Evolutionary conservation across 371 early-diverging fungal genomes (phyloP), one percentile per base, ranked within the genome.

Genomic region (Mortierella sp.): DNA sequence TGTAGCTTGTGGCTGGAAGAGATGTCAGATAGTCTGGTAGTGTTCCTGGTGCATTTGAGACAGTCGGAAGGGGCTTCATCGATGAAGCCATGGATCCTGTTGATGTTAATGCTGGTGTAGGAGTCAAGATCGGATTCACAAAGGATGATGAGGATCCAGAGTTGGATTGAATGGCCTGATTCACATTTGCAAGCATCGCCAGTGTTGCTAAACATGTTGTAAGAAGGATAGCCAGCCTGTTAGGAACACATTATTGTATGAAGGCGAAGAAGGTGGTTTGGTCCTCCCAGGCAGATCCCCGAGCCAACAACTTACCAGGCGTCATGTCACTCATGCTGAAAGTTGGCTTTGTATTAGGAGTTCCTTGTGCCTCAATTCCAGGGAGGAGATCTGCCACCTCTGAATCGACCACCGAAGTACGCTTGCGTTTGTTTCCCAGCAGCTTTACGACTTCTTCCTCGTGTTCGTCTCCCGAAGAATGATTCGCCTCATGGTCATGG

Each of bases 301-400:
- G 1, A 44, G 41, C 16, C 21, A 12, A 60, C 52, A 9, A 24
- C 54, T 44, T 57, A 68, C 69, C 69, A 21, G 71, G 71, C 19
- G 71, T 59, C 64, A 70, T 63, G n/a, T 70, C 64, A 17, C 47
- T 59, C 13, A 59, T 34, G 46, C 44, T 70, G 37, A 54, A 55
- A 13, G 51, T 54, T 14, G 71, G 41, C 31, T 54, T 63, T 4
- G 44, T 50, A 4, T 37, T 63, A 17, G 51, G 24, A 0, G 46
- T 48, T 40, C 31, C 54, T 10, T 44, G 52, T 2, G 57, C 13
- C 21, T 69, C 70, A 59, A 70, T 70, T 6, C 60, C 70, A 3
- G 70, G 65, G 16, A 64, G 19, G 13, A 54, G 8, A 39, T 28
- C n/a, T n/a, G n/a, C n/a, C n/a, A n/a, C n/a, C 34, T 34, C 7